phyloP scores from a whole-genome alignment of 192 early-diverging fungal species.

The Gorgonomyces haynaldii region DNA sequence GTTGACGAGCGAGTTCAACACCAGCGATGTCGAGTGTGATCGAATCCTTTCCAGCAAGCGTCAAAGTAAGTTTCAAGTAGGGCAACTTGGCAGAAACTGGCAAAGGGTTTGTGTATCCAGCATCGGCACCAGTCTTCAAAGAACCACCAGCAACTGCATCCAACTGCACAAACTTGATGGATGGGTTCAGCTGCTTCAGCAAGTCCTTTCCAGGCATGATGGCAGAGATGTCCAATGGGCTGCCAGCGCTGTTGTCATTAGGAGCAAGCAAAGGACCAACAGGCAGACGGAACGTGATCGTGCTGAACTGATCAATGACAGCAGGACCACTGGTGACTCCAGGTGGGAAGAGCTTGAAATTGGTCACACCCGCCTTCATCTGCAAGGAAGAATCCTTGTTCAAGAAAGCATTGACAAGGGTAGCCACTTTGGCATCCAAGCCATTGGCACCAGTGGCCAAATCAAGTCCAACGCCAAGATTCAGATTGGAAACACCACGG shows the following conservation, averaged over 20 bases:
- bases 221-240: conserved; percentile 18
- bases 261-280: background rate
- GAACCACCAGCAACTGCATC: background rate
- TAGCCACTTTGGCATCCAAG: conserved; percentile 11
- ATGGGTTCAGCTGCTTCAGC: background rate
- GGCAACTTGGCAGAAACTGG: conserved; percentile 20
- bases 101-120: conserved; percentile 17
- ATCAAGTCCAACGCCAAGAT: conserved; percentile 2
- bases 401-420: conserved; percentile 14
- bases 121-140: conserved; percentile 9
- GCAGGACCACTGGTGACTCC: conserved; percentile 19
- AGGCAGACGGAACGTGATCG: conserved; percentile 11
- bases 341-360: conserved; percentile 14
- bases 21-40: conserved; percentile 12
- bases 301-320: conserved; percentile 22
- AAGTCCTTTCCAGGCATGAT: conserved; percentile 13
- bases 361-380: conserved; percentile 10
- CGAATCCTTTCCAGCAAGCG: conserved; percentile 1
- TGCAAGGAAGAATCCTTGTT: background rate
- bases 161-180: background rate
- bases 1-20: conserved; percentile 9
- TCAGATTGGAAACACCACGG: conserved; percentile 9
- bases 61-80: conserved; percentile 9
- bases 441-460: conserved; percentile 20
- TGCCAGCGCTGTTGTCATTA: background rate